phyloP scores from a whole-genome alignment of 257 asterid species.

The Salvia rosmarinus region DNA sequence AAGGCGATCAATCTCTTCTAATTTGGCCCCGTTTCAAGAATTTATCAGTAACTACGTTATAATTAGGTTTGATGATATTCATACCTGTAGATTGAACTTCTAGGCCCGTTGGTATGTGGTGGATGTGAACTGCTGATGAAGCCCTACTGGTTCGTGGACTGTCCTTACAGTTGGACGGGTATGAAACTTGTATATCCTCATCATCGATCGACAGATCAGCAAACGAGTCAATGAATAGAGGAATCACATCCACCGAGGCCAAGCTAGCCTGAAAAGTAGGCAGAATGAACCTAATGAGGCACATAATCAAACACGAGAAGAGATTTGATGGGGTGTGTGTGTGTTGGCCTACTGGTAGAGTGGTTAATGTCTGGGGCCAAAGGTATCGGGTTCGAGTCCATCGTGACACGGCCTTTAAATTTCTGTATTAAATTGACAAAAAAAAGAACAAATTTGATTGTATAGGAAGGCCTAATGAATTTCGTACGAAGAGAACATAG shows the following conservation, averaged over 20 bases:
- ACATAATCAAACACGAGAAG: neutral
- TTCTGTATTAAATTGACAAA: no score
- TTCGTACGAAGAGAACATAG: neutral
- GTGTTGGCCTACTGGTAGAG: no score
- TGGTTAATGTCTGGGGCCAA: no score
- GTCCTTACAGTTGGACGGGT: conserved; percentile 39
- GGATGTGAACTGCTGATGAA: conserved; percentile 54
- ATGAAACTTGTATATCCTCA: conserved; percentile 50
- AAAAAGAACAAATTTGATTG: neutral
- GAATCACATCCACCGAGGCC: conserved; percentile 76
- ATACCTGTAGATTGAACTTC: conserved; percentile 71
- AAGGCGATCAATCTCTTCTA: neutral
- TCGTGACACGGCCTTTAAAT: no score
- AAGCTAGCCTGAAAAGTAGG: conserved; percentile 46
- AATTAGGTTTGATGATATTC: conserved; percentile 11
- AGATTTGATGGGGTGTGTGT: no score
- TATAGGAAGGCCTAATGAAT: neutral
- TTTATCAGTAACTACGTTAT: neutral
- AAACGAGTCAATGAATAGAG: conserved; percentile 73
- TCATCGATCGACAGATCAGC: conserved; percentile 57
- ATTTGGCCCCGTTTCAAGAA: neutral
- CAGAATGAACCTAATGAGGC: neutral
- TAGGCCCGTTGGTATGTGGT: conserved; percentile 71
- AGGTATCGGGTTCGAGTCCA: no score
- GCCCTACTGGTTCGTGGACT: conserved; percentile 25